Evolutionary conservation across 1,284 basidiomycete species (phyloP), one percentile per base, ranked within the genome.

Genomic region (Papiliotrema flavescens): DNA sequence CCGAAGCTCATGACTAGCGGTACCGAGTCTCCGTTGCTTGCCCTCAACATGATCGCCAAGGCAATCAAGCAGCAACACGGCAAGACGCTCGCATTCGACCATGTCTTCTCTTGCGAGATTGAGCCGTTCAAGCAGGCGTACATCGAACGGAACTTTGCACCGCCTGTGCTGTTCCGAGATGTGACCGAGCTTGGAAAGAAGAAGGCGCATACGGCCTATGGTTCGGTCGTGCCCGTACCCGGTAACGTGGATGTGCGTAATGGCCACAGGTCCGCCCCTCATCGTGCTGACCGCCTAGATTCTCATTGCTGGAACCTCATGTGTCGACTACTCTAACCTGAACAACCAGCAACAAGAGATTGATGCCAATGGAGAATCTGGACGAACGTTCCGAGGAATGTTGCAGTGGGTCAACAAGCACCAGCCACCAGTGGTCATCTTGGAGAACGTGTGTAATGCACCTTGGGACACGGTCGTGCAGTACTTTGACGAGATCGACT

Each of bases 81-180:
- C 2, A 68, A 87, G 41, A 79, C 82, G 1, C 78, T 96, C 47
- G 82, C 86, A 35, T 80, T 93, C 57, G 86, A 95, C 66, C 94
- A 97, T 75, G 90, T 96, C 50, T 97, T 97, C 76, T 96, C 93
- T 0, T 96, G 93, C 76, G 93, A 97, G 77, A 96, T 97, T 60
- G 94, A 96, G 71, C 93, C 94, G 1, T 97, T 94, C 82, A 97
- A 97, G 76, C 93, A 97, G 74, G 93, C 93, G 0, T 97, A 97
- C 74, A 97, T 97, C 59, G 94, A 97, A 74, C 83, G 94, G 24
- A 97, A 97, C 75, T 97, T 97, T 71, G 64, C 76, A 2, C 74
- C 74, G 14, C 92, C 93, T 4, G 77, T 96, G 36, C 80, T 97
- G 35, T 97, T 97, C 73, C 84, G 94, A 52, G 94, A 97, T 70